Evolutionary conservation across 441 rosid species (phyloP).

Genomic region (Arabidopsis hybrid): DNA sequence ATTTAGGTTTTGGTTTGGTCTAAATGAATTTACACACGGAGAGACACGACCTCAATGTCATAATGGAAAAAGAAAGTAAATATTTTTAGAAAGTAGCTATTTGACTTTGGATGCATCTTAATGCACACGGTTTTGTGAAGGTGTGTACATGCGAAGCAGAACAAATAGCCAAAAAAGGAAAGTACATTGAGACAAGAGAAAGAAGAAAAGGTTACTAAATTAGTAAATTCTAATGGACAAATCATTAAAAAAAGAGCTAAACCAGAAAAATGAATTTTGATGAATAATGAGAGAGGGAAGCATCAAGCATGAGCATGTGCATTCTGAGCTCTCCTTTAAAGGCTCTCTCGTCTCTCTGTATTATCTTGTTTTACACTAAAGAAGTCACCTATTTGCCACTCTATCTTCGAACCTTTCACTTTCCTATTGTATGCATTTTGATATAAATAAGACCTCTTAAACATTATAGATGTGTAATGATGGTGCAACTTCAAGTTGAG

Average conservation of each 20-base stretch:
- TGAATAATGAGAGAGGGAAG: constrained; percentile 23
- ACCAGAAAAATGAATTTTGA: constrained; percentile 32
- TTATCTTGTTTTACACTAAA: constrained; percentile 45
- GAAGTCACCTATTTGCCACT: constrained; percentile 43
- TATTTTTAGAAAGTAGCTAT: background rate
- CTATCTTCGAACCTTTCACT: constrained; percentile 40
- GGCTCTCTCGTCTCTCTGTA: constrained; percentile 23
- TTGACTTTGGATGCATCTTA: constrained; percentile 44
- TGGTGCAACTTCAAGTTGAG: constrained; percentile 40
- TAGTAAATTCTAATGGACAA: constrained; percentile 40
- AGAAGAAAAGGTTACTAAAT: constrained; percentile 32
- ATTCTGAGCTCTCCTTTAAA: constrained; percentile 34
- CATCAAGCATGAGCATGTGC: constrained; percentile 33
- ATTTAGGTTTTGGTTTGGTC: no score
- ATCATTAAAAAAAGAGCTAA: constrained; percentile 28
- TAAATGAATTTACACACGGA: no score
- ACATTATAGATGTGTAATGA: constrained; percentile 32
- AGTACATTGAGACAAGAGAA: constrained; percentile 41
- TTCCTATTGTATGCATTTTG: constrained; percentile 38
- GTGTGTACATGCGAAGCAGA: constrained; percentile 25
- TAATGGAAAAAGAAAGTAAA: background rate
- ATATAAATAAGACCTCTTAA: constrained; percentile 25
- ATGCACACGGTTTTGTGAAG: constrained; percentile 44
- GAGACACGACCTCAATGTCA: background rate
- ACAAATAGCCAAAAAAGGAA: constrained; percentile 31